A percentile compares a stretch with the other conserved stretches of the same genome.
Conservation (phyloP, 768 basidiomycete species). For the Xerocomellus amylosporus region DNA sequence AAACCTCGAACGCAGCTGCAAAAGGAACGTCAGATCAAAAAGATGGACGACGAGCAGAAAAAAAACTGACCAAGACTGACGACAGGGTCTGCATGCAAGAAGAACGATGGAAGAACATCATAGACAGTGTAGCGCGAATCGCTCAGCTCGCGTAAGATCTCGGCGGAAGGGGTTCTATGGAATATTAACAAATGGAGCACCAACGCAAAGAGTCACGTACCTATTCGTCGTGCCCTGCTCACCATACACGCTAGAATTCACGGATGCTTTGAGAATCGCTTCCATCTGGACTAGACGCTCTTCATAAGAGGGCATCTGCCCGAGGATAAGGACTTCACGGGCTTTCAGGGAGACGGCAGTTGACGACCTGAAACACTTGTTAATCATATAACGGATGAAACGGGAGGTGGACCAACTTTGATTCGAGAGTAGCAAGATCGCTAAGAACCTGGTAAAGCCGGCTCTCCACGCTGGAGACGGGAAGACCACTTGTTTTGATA, state of each 20-base stretch:
- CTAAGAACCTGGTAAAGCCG: constrained; percentile 74
- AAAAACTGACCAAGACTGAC: constrained; percentile 70
- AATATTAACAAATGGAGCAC: constrained; percentile 1
- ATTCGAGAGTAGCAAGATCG: constrained; percentile 82
- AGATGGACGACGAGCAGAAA: neutral
- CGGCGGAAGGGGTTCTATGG: constrained; percentile 73
- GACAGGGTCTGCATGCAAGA: constrained; percentile 81
- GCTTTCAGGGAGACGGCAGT: constrained; percentile 90
- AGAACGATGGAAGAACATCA: constrained; percentile 95
- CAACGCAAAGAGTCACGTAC: constrained; percentile 33
- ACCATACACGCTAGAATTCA: constrained; percentile 86
- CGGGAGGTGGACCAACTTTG: constrained; percentile 54
- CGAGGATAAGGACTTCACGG: constrained; percentile 93
- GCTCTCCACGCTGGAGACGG: constrained; percentile 73
- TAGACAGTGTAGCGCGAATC: constrained; percentile 97
- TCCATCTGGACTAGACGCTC: constrained; percentile 95
- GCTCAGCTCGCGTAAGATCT: constrained; percentile 87
- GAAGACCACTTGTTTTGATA: constrained; percentile 77
- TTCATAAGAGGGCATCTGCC: constrained; percentile 96
- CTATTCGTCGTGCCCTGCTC: constrained; percentile 66
- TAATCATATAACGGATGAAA: neutral
- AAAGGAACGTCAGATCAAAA: neutral
- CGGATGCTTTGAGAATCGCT: constrained; percentile 83
- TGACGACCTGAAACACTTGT: constrained; percentile 62
- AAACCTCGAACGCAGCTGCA: constrained; percentile 90